Base-by-base conservation (phyloP, 2,329 filamentous ascomycete genomes). In the Nannizziopsis barbatae region DNA sequence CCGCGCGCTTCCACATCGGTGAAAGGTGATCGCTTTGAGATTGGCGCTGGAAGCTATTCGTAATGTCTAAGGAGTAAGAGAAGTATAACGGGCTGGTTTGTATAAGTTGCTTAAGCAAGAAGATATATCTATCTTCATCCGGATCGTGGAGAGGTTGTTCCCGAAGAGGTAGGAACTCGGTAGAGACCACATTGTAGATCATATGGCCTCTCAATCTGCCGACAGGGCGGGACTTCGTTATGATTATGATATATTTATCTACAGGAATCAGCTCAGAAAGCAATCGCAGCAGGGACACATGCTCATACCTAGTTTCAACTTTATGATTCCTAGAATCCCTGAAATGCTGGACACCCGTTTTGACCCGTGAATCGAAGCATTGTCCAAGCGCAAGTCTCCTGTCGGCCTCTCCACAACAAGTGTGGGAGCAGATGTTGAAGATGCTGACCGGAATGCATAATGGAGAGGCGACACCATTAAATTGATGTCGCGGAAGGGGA, bases 241-340 rank as follows among this genome's bases (percentile, higher is more conserved):
- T 94, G 62, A 94, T 78, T 62, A 98, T 85, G 62, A 94, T 83
- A 75, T 98, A 98, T 69, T 95, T 96, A 75, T 98, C 79, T 81
- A 45, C 14, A 12, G 27, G 17, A 41, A 38, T 53, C 38, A 58
- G 53, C 37, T 11, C 59, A 33, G 2, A n/a, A 11, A 17, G 12
- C 9, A 18, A 30, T 5, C 3, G 14, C 4, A 5, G n/a, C 18
- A 20, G 48, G 32, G 27, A 15, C 38, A 38, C 10, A 31, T 17
- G 3, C 27, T 35, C 12, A 69, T 76, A 95, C 89, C 89, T 62
- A 98, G 78, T 61, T 92, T 84, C 64, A 98, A 72, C 71, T 89
- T 88, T 68, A 98, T 86, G 57, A 95, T 84, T 56, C 92, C 92
- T 60, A 98, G 71, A 50, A 98, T 95, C 58, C 92, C 92, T 57